Base-by-base conservation (phyloP, 805 yeast genomes). In the Candida stauntonica region DNA sequence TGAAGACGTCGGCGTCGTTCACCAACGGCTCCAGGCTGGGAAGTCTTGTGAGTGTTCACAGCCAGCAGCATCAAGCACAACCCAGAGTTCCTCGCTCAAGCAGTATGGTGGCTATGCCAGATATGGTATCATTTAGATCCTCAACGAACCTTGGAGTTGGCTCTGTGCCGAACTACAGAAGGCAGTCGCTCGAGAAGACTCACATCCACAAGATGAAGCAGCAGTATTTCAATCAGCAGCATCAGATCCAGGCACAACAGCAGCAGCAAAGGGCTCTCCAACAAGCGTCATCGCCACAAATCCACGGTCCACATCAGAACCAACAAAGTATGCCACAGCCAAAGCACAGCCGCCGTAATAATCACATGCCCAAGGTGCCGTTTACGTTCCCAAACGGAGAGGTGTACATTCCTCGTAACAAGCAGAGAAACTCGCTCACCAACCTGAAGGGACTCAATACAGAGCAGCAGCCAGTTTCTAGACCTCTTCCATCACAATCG, bases 341-440 rank as follows among this genome's bases (percentile, higher is more conserved):
- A n/a, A 12, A 28, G 30, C 17, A 14, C 7, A 28, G 18, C 24
- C 50, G 48, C 24, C 44, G 46, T n/a, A 41, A 39, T 30, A 29
- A 33, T 8, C 42, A 41, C 27, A 35, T 40, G 36, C 48, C 50
- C 14, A 24, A 50, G 24, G 49, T 47, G 3, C 49, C 55, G 2
- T 55, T 52, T 44, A 53, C 57, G 2, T 55, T 55, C 40, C 60
- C 60, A 16, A 55, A 55, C 28, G 60, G 60, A 29, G 60, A 55
- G 27, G 49, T 54, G 5, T 55, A 55, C 35, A 54, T 48, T 9
- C 60, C 60, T 27, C 42, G 60, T 32, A 44, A 46, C 35, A 54
- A 48, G 36, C 59, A 55, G 24, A 33, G 51, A 32, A 40, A 40
- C 26, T 50, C 55, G 1, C 31, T 26, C 24, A 40, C 48, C 1